A percentile compares a stretch with the other conserved stretches of the same genome.
phyloP scores from a whole-genome alignment of 2,329 filamentous ascomycete genomes.

The Penicillium vulpinum region DNA sequence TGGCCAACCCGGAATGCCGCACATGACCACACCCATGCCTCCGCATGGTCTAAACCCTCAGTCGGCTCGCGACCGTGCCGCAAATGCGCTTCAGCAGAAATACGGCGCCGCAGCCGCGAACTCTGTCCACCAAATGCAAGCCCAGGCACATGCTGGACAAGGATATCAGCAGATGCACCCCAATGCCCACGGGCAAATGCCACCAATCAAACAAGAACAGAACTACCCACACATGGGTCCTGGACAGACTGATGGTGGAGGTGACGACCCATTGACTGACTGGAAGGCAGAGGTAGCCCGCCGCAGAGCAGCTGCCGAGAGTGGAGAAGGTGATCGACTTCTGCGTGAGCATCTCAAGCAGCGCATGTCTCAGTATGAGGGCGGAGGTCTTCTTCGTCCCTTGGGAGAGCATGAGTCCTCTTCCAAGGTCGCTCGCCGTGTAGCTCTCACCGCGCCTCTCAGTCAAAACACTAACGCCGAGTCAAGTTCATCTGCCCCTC shows the following conservation, averaged over 20 bases:
- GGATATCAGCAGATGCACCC: slow-evolving; percentile 34
- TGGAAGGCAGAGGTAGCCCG: slow-evolving; percentile 50
- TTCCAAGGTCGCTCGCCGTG: slow-evolving; percentile 43
- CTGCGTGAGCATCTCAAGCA: slow-evolving; percentile 46
- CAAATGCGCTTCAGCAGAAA: slow-evolving; percentile 52
- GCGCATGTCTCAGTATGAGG: slow-evolving; percentile 46
- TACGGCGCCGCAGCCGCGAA: slow-evolving; percentile 45
- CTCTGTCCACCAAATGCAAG: slow-evolving; percentile 47
- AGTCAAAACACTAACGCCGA: slow-evolving; percentile 3
- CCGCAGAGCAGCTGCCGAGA: slow-evolving; percentile 43
- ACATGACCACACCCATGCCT: slow-evolving; percentile 38
- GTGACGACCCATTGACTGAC: slow-evolving; percentile 54
- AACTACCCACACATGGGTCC: slow-evolving; percentile 46
- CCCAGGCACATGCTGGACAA: slow-evolving; percentile 42
- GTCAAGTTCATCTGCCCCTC: slow-evolving; percentile 13
- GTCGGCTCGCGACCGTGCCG: slow-evolving; percentile 57
- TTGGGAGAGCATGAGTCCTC: slow-evolving; percentile 40
- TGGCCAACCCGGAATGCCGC: slow-evolving; percentile 32
- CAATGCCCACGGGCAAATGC: slow-evolving; percentile 38
- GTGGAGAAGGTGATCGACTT: slow-evolving; percentile 39
- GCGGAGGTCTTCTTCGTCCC: slow-evolving; percentile 48
- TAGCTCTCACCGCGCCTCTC: slow-evolving; percentile 21
- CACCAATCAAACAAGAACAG: slow-evolving; percentile 44
- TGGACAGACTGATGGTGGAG: slow-evolving; percentile 74
- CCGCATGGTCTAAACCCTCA: slow-evolving; percentile 43